Conservation (phyloP, 495 filamentous ascomycete species). For the Cairneyella variabilis region DNA sequence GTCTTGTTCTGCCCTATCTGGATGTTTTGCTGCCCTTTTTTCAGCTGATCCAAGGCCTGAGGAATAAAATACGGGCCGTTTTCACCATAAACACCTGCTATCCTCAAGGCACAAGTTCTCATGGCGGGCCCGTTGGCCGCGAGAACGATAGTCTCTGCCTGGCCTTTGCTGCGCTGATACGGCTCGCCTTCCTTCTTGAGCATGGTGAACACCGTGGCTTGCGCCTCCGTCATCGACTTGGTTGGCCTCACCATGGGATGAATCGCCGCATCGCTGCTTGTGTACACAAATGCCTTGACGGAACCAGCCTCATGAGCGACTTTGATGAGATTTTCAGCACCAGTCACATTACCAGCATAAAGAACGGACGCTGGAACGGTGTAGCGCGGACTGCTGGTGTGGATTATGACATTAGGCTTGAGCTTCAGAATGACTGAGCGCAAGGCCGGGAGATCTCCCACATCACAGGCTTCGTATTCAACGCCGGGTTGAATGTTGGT, state of each 20-base stretch:
- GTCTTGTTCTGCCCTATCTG: not conserved
- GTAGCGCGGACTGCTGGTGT: not conserved
- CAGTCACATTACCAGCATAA: not conserved
- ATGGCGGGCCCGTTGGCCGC: not conserved
- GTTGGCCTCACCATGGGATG: not conserved
- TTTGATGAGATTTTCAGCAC: not conserved
- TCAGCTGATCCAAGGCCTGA: not conserved
- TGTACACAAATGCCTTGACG: not conserved
- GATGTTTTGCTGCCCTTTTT: not conserved
- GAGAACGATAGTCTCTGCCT: not conserved
- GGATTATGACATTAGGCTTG: conserved; percentile 1
- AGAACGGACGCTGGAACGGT: not conserved
- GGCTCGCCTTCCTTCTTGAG: too few species aligned
- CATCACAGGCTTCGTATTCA: not conserved
- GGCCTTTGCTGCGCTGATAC: not conserved
- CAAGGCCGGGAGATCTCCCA: not conserved
- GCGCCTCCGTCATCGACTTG: too few species aligned
- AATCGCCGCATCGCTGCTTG: not conserved
- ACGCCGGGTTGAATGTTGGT: not conserved
- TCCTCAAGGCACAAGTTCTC: not conserved
- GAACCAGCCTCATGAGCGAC: not conserved
- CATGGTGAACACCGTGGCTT: too few species aligned
- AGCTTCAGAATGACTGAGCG: not conserved
- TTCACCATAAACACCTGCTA: not conserved
- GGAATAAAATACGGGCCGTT: not conserved